Conservation (phyloP, 2,329 filamentous ascomycete species). For the Zalaria obscura region DNA sequence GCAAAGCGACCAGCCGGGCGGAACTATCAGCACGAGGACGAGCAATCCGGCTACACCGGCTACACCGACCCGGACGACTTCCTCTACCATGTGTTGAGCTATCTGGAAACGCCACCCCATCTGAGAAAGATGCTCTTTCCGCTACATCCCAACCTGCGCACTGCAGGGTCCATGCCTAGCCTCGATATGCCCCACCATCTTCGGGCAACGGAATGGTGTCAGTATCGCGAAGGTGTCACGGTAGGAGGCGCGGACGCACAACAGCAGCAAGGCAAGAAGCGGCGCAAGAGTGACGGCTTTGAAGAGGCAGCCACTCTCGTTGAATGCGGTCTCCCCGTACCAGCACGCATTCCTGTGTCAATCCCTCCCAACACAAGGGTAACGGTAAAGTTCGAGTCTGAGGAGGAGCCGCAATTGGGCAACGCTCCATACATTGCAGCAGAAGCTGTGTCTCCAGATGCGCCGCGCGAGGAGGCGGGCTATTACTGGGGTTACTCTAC, state of each 20-base stretch:
- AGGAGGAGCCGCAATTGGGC: slow-evolving; percentile 19
- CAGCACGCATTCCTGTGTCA: slow-evolving; percentile 39
- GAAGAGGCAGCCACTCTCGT: slow-evolving; percentile 31
- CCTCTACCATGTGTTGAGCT: slow-evolving; percentile 62
- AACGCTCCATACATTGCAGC: slow-evolving; percentile 21
- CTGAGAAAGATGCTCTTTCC: slow-evolving; percentile 64
- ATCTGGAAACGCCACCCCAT: slow-evolving; percentile 73
- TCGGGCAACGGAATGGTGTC: slow-evolving; percentile 60
- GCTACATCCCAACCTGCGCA: slow-evolving; percentile 61
- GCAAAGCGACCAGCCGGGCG: slow-evolving; percentile 14
- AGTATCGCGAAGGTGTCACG: slow-evolving; percentile 66
- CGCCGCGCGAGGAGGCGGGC: slow-evolving; percentile 59
- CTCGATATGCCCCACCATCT: slow-evolving; percentile 80
- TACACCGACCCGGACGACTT: slow-evolving; percentile 68
- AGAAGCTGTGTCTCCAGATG: slow-evolving; percentile 51
- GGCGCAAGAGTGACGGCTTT: slow-evolving; percentile 12
- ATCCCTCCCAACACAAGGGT: slow-evolving; percentile 60
- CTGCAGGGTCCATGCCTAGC: slow-evolving; percentile 59
- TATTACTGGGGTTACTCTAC: slow-evolving; percentile 81
- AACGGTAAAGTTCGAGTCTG: slow-evolving; percentile 50
- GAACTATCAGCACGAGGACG: slow-evolving; percentile 26
- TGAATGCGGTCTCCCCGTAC: slow-evolving; percentile 34
- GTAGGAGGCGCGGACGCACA: slow-evolving; percentile 15
- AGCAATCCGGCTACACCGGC: slow-evolving; percentile 43
- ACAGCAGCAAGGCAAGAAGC: slow-evolving; percentile 1